Evolutionary conservation across 768 basidiomycete species (phyloP), one percentile per base, ranked within the genome.

Genomic region (Agaricus sinodeliciosus): DNA sequence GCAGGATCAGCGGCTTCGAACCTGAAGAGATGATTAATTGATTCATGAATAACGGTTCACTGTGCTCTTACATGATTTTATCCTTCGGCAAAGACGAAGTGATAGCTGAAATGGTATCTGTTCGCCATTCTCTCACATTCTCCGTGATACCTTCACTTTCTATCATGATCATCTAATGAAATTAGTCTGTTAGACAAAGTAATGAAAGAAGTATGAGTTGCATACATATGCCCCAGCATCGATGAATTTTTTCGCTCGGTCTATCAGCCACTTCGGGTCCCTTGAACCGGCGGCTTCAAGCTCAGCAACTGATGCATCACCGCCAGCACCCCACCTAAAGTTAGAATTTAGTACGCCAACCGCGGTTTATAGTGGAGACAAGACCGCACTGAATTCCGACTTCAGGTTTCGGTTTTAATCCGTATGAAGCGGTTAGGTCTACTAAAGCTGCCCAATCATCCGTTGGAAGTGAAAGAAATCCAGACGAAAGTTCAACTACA

Each of bases 61-160:
- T 8, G 5, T 11, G 19, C 16, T 42, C 63, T 47, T 51, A 66
- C 74, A 75, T 75, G 52, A 75, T 66, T 51, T 72, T 72, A 37
- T 72, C 68, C 40, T 67, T 64, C 8, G 72, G 73, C 5, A 76
- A 64, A 4, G 63, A 65, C 34, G 68, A 66, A 26, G 67, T 70
- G 36, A 76, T 70, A 9, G 65, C 64, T 22, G 71, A 72, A 45
- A 76, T 73, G 35, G 69, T 72, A 55, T 76, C 74, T 43, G 69
- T 73, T 6, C 71, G 67, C 71, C 69, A 73, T 13, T 53, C 58
- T 37, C 63, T 59, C 26, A 76, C 73, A 59, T 75, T 76, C 58
- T 76, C 74, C 0, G 73, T 75, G 57, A 76, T 75, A 11, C 73
- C 72, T 53, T 73, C 74, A 51, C 70, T 72, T 57, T 76, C 73